Percentiles rank a stretch among this genome's conserved stretches.
These are phyloP conservation scores for Hordeum vulgare DNA, from an alignment of 176 grass and related monocot genomes.

Conservation along the genomic window DNA sequence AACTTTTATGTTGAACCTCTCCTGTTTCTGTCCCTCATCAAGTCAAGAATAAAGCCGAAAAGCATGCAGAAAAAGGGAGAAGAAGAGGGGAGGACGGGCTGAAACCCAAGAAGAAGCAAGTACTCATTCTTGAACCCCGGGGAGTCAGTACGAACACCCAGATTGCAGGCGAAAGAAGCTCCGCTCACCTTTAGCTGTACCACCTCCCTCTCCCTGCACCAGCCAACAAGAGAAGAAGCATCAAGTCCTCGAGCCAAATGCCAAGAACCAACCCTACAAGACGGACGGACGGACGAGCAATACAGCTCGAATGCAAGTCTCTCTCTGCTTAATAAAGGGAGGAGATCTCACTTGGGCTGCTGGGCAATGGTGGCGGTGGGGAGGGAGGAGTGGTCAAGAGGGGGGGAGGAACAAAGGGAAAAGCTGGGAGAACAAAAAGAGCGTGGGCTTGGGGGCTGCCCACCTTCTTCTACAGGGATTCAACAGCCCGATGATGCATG, in stretches of 20 bases:
- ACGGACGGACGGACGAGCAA: background rate
- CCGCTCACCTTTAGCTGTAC: slow-evolving; percentile 27
- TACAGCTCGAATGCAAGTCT: background rate
- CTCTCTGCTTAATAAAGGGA: slow-evolving; percentile 39
- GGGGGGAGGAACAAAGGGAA: slow-evolving; percentile 36
- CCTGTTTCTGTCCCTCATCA: background rate
- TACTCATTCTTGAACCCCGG: slow-evolving; percentile 20
- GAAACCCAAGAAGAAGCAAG: slow-evolving; percentile 14
- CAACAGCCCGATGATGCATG: slow-evolving; percentile 11
- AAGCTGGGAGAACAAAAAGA: slow-evolving; percentile 55
- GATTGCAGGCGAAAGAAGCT: slow-evolving; percentile 22
- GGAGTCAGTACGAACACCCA: background rate
- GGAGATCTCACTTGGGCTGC: background rate
- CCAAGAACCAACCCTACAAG: slow-evolving; percentile 1
- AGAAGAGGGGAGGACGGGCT: background rate
- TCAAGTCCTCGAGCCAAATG: background rate
- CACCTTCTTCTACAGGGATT: slow-evolving; percentile 32
- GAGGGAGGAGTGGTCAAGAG: slow-evolving; percentile 37
- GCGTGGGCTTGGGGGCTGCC: slow-evolving; percentile 18
- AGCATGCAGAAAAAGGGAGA: slow-evolving; percentile 14
- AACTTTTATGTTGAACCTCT: background rate
- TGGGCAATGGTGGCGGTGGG: slow-evolving; percentile 16
- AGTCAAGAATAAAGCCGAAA: slow-evolving; percentile 13
- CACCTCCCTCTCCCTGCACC: slow-evolving; percentile 4
- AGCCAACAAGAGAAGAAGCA: background rate